These are phyloP conservation scores for Coemansia sp. DNA, from an alignment of 192 early-diverging fungal species.

Conservation along the genomic window DNA sequence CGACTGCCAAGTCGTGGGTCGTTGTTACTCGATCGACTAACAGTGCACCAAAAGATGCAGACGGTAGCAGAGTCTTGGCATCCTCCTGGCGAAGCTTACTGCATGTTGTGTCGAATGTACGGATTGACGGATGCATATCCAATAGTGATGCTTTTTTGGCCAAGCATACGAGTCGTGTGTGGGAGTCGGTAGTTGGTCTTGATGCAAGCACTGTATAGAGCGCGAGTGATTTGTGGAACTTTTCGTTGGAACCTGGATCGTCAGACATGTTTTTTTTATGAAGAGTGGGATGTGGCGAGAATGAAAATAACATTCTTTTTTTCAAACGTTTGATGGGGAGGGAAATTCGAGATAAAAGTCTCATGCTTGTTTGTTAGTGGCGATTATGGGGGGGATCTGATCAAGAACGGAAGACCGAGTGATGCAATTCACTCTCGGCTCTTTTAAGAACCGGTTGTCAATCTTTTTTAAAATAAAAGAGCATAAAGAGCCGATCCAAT, in stretches of 20 bases:
- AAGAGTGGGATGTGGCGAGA: not conserved
- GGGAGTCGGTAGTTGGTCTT: not conserved
- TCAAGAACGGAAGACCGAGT: too few species aligned
- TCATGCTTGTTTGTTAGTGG: too few species aligned
- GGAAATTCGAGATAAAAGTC: too few species aligned
- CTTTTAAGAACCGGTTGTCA: too few species aligned
- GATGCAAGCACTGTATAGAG: constrained; percentile 1
- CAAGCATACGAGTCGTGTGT: constrained; percentile 5
- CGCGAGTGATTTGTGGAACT: not conserved
- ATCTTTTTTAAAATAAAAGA: too few species aligned
- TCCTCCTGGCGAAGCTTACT: not conserved
- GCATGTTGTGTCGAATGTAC: constrained; percentile 9
- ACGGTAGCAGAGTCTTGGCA: not conserved
- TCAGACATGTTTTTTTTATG: not conserved
- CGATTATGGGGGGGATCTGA: too few species aligned
- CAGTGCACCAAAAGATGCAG: not conserved
- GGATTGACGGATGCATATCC: constrained; percentile 8
- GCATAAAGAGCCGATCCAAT: too few species aligned
- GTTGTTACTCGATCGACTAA: constrained; percentile 9
- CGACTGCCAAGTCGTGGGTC: constrained; percentile 18
- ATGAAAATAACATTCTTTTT: too few species aligned
- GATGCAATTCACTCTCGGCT: too few species aligned
- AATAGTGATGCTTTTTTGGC: constrained; percentile 11
- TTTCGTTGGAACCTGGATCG: too few species aligned
- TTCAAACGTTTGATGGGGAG: too few species aligned